A percentile compares a stretch with the other conserved stretches of the same genome.
phyloP scores from a whole-genome alignment of 768 basidiomycete genomes.

The Lactifluus pinguis region DNA sequence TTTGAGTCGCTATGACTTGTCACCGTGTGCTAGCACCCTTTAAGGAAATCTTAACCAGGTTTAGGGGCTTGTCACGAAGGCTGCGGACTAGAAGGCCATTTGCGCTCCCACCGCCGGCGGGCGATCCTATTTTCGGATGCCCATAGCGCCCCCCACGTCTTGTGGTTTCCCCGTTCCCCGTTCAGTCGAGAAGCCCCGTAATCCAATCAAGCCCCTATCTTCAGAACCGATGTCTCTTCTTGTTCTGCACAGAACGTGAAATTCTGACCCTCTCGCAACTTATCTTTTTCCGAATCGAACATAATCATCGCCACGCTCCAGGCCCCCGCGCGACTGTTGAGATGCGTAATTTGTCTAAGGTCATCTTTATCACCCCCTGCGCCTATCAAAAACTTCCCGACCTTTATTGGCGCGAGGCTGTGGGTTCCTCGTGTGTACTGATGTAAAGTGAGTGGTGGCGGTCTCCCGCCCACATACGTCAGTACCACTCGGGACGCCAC shows the following conservation, averaged over 20 bases:
- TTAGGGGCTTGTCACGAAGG: background rate
- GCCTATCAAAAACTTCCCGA: background rate
- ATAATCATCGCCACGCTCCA: background rate
- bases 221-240: background rate
- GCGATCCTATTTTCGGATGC: slow-evolving; percentile 5
- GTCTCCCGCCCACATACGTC: background rate
- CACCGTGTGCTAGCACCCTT: background rate
- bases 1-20: background rate
- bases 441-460: background rate
- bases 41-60: background rate
- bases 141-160: slow-evolving; percentile 1
- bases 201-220: slow-evolving; percentile 19
- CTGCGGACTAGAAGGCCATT: slow-evolving; percentile 1
- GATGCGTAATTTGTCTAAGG: background rate
- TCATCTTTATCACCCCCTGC: background rate
- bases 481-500: slow-evolving; percentile 2
- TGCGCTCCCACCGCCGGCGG: background rate
- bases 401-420: background rate
- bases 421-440: background rate
- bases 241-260: background rate
- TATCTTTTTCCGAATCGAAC: background rate
- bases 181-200: slow-evolving; percentile 12
- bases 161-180: slow-evolving; percentile 10
- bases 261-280: background rate
- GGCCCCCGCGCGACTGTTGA: too few relatives aligned